Conservation (phyloP, 2,329 filamentous ascomycete genomes). For the Fusarium praegraminearum region DNA sequence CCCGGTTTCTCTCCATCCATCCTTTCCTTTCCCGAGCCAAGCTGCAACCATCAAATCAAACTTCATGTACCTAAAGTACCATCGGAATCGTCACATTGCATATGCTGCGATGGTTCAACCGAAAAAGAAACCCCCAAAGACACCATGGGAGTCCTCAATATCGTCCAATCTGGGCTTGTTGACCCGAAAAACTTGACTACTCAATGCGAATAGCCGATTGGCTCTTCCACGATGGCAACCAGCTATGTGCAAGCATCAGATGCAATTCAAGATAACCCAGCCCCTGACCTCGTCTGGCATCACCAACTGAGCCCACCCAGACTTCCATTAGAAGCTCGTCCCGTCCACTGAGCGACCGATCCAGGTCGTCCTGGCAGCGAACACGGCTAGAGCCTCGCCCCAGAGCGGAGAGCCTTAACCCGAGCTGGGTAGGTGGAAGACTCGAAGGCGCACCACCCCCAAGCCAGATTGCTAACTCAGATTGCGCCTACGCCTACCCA, state of each 20-base stretch:
- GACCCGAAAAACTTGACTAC: not conserved
- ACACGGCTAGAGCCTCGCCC: constrained; percentile 41
- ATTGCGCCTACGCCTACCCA: constrained; percentile 33
- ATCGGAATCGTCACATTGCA: constrained; percentile 27
- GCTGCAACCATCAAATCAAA: constrained; percentile 27
- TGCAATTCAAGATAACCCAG: constrained; percentile 30
- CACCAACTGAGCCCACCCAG: constrained; percentile 33
- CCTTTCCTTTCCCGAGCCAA: constrained; percentile 1
- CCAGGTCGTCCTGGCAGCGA: constrained; percentile 38
- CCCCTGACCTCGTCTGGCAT: constrained; percentile 40
- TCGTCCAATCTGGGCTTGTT: not conserved
- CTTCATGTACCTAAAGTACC: constrained; percentile 16
- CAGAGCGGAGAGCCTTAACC: constrained; percentile 41
- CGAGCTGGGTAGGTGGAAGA: constrained; percentile 41
- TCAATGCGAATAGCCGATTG: constrained; percentile 1
- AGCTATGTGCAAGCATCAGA: constrained; percentile 18
- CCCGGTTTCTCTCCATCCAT: constrained; percentile 17
- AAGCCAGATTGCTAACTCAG: constrained; percentile 38
- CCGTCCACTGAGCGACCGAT: constrained; percentile 33
- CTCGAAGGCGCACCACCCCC: constrained; percentile 40
- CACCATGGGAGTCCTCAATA: not conserved
- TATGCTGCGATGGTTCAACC: not conserved
- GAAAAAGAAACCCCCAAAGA: not conserved
- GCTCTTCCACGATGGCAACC: constrained; percentile 13
- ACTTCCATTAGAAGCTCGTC: constrained; percentile 38